Base-by-base conservation (phyloP, 2,329 filamentous ascomycete genomes). In the Colletotrichum noveboracense region DNA sequence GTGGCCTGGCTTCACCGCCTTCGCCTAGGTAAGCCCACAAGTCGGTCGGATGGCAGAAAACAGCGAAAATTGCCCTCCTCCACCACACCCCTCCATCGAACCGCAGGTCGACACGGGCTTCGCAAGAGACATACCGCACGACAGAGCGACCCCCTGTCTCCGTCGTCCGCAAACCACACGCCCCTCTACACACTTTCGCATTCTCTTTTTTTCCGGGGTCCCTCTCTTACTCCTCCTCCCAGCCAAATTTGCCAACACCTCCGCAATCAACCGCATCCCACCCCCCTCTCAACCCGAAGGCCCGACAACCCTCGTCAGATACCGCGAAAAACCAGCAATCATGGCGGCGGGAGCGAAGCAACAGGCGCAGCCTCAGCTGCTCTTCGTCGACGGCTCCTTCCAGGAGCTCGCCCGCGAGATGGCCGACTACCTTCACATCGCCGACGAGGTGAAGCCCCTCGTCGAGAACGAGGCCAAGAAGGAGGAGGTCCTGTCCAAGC, bases 351-450 rank as follows among this genome's bases (percentile, higher is more conserved):
- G 78, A 73, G 70, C 84, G 78, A 86, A 83, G 79, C 83, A 83
- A 79, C 80, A 87, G 83, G 84, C 86, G 83, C 88, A 89, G 83
- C 89, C 89, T 74, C 89, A 92, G 87, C 88, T 91, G 81, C 89
- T 93, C 84, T 94, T 94, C 83, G 91, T 99, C 86, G 97, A 99
- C 89, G 97, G 97, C 86, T 92, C 92, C 82, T 98, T 98, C 86
- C 93, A 96, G 85, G 97, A 98, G 88, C 93, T 98, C 84, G 93
- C 94, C 82, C 93, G 95, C 86, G 97, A 99, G 89, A 94, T 99
- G 89, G 96, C 96, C 85, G 94, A 96, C 82, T 98, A 98, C 88
- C 90, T 99, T 85, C 95, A 98, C 86, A 89, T 93, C 80, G 91
- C 96, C 84, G 94, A 94, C 82, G 94, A 95, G 79, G 89, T 97